Evolutionary conservation across 495 filamentous ascomycete genomes (phyloP).

Genomic region (Penicillium coffeae): DNA sequence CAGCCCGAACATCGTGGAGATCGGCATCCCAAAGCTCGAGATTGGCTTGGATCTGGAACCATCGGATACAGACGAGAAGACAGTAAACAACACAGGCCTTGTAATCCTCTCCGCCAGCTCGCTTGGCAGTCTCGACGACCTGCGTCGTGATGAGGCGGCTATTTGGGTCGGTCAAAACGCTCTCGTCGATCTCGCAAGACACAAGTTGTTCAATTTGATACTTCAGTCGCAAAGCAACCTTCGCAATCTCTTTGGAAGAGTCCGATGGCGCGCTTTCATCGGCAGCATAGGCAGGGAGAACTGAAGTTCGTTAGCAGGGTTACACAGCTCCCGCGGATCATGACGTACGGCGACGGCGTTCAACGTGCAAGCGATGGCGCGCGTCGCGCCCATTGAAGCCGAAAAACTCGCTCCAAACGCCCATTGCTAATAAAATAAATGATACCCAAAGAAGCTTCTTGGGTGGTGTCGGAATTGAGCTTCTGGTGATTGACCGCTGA

Average conservation of each 20-base stretch:
- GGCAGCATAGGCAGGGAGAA: slow-evolving; percentile 33
- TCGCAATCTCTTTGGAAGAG: slow-evolving; percentile 73
- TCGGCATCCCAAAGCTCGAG: slow-evolving; percentile 89
- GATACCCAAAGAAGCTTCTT: background rate
- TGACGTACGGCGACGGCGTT: slow-evolving; percentile 43
- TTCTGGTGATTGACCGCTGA: background rate
- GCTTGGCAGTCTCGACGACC: slow-evolving; percentile 72
- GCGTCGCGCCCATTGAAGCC: slow-evolving; percentile 16
- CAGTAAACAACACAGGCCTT: slow-evolving; percentile 78
- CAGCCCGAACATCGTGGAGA: slow-evolving; percentile 70
- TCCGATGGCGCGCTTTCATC: slow-evolving; percentile 40
- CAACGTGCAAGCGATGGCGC: slow-evolving; percentile 25
- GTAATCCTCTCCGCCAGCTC: slow-evolving; percentile 75
- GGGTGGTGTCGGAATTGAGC: background rate
- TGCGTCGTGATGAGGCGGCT: slow-evolving; percentile 75
- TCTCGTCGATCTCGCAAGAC: slow-evolving; percentile 77
- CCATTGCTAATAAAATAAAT: slow-evolving; percentile 24
- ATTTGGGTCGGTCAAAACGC: slow-evolving; percentile 68
- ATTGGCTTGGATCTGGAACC: slow-evolving; percentile 80
- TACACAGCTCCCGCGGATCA: slow-evolving; percentile 9
- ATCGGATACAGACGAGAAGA: slow-evolving; percentile 80
- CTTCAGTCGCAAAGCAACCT: slow-evolving; percentile 80
- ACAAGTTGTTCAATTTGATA: slow-evolving; percentile 88
- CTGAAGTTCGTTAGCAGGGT: slow-evolving; percentile 19
- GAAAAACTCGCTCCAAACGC: slow-evolving; percentile 34